These are phyloP conservation scores for Aureobasidium sp. DNA, from an alignment of 2,329 filamentous ascomycete species.

Conservation along the genomic window DNA sequence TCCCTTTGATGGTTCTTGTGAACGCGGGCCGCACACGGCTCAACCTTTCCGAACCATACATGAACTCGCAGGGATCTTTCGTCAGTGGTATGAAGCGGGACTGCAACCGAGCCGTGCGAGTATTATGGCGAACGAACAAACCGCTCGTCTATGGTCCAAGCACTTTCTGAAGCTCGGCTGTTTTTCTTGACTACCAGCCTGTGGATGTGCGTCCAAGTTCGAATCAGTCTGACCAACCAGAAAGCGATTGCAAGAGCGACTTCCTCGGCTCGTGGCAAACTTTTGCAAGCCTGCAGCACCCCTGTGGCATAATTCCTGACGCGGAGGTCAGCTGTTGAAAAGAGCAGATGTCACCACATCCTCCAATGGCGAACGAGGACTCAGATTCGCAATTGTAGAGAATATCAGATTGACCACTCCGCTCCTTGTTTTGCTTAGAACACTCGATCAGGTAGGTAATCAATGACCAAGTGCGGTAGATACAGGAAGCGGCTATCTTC, in stretches of 20 bases:
- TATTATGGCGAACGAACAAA: not conserved
- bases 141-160: not conserved
- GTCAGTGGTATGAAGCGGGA: not conserved
- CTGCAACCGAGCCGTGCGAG: constrained; percentile 1
- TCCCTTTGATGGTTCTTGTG: not conserved
- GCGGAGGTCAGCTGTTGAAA: too few relatives aligned
- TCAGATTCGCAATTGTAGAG: too few relatives aligned
- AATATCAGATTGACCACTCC: too few relatives aligned
- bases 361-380: too few relatives aligned
- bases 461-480: not conserved
- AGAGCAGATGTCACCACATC: too few relatives aligned
- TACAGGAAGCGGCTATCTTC: not conserved
- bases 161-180: not conserved
- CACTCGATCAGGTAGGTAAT: too few relatives aligned
- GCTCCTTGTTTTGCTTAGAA: too few relatives aligned
- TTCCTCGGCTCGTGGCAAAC: not conserved
- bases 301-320: too few relatives aligned
- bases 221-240: not conserved
- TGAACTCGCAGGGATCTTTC: not conserved
- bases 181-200: too few relatives aligned
- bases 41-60: not conserved
- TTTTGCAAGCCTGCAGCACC: not conserved
- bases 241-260: not conserved
- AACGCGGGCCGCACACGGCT: not conserved
- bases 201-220: too few relatives aligned